These are phyloP conservation scores for Neonectria ditissima DNA, from an alignment of 2,329 filamentous ascomycete species.

Conservation along the genomic window DNA sequence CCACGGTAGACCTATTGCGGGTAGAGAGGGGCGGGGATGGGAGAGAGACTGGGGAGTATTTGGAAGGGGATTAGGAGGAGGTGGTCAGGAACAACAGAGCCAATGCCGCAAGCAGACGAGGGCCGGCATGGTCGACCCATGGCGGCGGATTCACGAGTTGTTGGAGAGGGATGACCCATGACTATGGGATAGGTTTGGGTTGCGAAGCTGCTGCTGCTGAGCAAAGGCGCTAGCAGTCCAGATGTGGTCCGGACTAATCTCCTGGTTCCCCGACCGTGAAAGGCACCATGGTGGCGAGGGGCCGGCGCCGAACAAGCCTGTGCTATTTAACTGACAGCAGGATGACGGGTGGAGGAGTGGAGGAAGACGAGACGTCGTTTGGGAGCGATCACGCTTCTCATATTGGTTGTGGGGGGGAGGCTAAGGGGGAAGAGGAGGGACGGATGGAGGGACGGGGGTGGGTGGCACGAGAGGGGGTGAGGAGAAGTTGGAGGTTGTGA, in stretches of 20 bases:
- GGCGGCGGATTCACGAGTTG: conserved; percentile 17
- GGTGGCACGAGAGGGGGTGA: not conserved
- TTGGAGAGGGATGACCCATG: not conserved
- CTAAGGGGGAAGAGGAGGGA: conserved; percentile 10
- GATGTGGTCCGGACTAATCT: conserved; percentile 22
- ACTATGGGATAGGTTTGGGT: conserved; percentile 4
- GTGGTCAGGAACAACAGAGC: conserved; percentile 2
- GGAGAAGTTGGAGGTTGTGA: not conserved
- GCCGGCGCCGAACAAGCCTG: conserved; percentile 16
- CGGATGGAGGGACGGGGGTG: not conserved
- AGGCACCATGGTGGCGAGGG: conserved; percentile 25
- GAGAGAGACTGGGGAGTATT: not conserved
- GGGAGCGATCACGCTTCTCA: conserved; percentile 19
- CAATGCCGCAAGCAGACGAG: conserved; percentile 12
- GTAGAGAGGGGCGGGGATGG: not conserved
- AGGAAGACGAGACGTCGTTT: conserved; percentile 16
- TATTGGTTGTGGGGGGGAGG: conserved; percentile 18
- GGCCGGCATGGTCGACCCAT: conserved; percentile 18
- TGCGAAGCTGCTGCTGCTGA: conserved; percentile 17
- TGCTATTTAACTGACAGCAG: conserved; percentile 21
- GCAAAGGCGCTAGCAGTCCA: conserved; percentile 20
- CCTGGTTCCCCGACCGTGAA: conserved; percentile 24
- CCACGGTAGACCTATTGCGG: conserved; percentile 3
- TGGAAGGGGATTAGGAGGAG: not conserved
- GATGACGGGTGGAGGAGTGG: conserved; percentile 15